Conservation (phyloP, 257 asterid genomes). For the Solanum pinnatisectum region DNA sequence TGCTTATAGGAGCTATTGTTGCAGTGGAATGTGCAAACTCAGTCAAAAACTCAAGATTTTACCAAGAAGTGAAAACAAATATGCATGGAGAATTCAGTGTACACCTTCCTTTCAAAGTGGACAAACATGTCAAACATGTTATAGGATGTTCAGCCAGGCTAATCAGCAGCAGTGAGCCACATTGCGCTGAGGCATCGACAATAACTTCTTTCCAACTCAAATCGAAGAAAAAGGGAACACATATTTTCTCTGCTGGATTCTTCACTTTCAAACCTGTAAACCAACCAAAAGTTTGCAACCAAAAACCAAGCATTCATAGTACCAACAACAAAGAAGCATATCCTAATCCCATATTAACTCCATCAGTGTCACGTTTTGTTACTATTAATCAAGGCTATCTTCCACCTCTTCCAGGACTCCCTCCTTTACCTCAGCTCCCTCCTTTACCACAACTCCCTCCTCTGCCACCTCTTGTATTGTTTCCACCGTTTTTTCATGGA, state of each 20-base stretch:
- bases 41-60: constrained; percentile 22
- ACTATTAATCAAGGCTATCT: constrained; percentile 10
- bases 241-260: constrained; percentile 68
- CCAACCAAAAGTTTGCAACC: constrained; percentile 47
- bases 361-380: constrained; percentile 9
- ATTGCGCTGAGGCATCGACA: constrained; percentile 52
- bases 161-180: constrained; percentile 57
- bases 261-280: constrained; percentile 69
- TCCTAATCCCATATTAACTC: not conserved
- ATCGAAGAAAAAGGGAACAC: constrained; percentile 42
- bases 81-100: constrained; percentile 61
- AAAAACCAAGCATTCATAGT: constrained; percentile 24
- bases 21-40: constrained; percentile 54
- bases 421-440: constrained; percentile 47
- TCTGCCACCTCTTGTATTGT: constrained; percentile 36
- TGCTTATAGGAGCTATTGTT: constrained; percentile 57
- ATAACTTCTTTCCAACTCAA: constrained; percentile 35
- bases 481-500: not conserved
- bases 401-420: constrained; percentile 29
- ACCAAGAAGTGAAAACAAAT: constrained; percentile 44
- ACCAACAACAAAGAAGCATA: not conserved
- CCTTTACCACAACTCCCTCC: constrained; percentile 44
- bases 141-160: constrained; percentile 54
- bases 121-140: constrained; percentile 54
- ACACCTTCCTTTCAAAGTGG: constrained; percentile 45